A percentile compares a stretch with the other conserved stretches of the same genome.
Evolutionary conservation across 257 asterid genomes (phyloP).

Genomic region (Solanum phureja): DNA sequence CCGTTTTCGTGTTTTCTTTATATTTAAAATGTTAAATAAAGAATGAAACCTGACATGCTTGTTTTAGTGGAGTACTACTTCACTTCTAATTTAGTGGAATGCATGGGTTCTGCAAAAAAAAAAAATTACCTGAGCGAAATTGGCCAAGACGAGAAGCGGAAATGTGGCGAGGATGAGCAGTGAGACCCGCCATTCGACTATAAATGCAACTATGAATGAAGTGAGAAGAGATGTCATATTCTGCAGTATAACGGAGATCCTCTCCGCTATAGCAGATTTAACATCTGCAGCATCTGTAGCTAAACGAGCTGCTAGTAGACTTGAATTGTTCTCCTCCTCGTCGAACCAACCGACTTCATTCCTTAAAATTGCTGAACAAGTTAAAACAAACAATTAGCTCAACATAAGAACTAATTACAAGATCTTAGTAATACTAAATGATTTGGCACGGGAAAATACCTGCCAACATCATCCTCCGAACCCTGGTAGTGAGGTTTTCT

Average conservation of each 20-base stretch:
- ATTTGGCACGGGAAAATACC: conserved; percentile 30
- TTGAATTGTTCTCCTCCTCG: conserved; percentile 95
- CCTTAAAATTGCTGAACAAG: conserved; percentile 67
- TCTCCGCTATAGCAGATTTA: conserved; percentile 93
- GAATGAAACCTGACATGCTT: not conserved
- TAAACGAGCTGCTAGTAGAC: conserved; percentile 80
- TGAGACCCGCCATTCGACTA: conserved; percentile 98
- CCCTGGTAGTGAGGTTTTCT: conserved; percentile 92
- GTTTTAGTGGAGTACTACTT: not conserved
- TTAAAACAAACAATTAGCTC: not conserved
- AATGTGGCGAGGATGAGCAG: conserved; percentile 76
- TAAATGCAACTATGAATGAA: conserved; percentile 90
- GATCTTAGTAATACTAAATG: not conserved
- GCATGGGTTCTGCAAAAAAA: not conserved
- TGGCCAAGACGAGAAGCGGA: conserved; percentile 95
- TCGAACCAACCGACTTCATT: conserved; percentile 99
- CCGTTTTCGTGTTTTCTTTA: not conserved
- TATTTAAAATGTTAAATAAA: not conserved
- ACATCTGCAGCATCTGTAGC: conserved; percentile 96
- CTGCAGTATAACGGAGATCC: conserved; percentile 91
- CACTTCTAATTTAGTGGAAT: not conserved
- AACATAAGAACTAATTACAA: not conserved
- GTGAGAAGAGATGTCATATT: conserved; percentile 98
- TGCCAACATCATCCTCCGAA: conserved; percentile 96
- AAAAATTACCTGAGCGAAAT: conserved; percentile 75